phyloP scores from a whole-genome alignment of 306 rosid species.

The Acacia confusa region DNA sequence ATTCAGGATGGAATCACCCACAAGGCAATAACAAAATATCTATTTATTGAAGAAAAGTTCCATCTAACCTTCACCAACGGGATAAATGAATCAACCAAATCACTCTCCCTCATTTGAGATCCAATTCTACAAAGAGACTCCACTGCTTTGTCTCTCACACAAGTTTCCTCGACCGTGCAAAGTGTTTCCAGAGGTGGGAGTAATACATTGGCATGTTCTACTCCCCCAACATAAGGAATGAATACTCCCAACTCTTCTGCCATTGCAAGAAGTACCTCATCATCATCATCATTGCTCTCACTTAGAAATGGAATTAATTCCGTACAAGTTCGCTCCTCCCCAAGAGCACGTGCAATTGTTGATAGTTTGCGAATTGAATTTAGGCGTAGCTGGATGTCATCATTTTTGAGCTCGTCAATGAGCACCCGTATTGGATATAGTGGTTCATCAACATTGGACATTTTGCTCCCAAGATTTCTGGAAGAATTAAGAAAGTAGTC shows the following conservation, averaged over 20 bases:
- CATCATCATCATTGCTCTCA: conserved; percentile 91
- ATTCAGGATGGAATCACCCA: conserved; percentile 19
- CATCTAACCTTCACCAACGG: conserved; percentile 87
- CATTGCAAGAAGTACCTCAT: conserved; percentile 99
- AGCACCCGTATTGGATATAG: conserved; percentile 96
- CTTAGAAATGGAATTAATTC: conserved; percentile 89
- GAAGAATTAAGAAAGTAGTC: conserved; percentile 32
- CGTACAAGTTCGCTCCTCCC: conserved; percentile 91
- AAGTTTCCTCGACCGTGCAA: conserved; percentile 94
- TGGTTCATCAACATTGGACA: conserved; percentile 77
- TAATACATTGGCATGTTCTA: conserved; percentile 83
- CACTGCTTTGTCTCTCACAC: conserved; percentile 92
- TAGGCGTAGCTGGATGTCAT: conserved; percentile 86
- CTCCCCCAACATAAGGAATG: conserved; percentile 94
- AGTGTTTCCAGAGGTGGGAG: conserved; percentile 87
- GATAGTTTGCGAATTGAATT: conserved; percentile 97
- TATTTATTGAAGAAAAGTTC: conserved; percentile 2
- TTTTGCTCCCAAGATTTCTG: conserved; percentile 43
- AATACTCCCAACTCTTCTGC: conserved; percentile 96
- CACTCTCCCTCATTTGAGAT: conserved; percentile 91
- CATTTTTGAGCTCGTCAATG: conserved; percentile 92
- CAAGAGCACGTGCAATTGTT: conserved; percentile 94
- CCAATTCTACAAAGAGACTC: conserved; percentile 95
- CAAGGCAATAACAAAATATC: conserved; percentile 7
- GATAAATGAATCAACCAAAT: conserved; percentile 80